Evolutionary conservation across 2,329 filamentous ascomycete species (phyloP).

Genomic region (Aspergillus nomiae): DNA sequence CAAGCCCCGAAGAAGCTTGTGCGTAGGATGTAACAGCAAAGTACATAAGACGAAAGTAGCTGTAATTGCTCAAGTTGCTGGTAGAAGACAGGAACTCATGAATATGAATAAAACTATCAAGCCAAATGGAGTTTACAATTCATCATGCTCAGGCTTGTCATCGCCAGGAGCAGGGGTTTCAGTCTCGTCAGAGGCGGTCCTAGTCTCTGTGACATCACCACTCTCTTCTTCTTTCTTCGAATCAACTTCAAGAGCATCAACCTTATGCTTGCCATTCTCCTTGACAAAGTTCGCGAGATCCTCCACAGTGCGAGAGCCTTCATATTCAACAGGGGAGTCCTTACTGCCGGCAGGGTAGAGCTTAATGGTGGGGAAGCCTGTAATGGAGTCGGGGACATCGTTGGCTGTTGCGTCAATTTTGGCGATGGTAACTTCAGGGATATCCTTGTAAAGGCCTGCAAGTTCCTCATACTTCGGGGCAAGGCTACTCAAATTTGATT

Average conservation of each 20-base stretch:
- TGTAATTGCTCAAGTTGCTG: not conserved
- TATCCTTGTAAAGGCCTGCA: constrained; percentile 56
- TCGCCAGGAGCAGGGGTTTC: constrained; percentile 26
- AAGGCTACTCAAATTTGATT: constrained; percentile 43
- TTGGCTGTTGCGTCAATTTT: constrained; percentile 97
- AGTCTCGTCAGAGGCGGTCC: constrained; percentile 19
- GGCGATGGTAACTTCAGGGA: constrained; percentile 64
- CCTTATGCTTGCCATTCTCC: constrained; percentile 90
- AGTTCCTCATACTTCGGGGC: constrained; percentile 70
- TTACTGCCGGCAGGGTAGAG: constrained; percentile 91
- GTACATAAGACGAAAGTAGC: not conserved
- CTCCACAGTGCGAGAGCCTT: constrained; percentile 82
- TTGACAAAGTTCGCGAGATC: constrained; percentile 90
- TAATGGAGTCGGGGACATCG: constrained; percentile 94
- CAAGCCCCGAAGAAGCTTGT: not conserved
- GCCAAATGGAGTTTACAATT: constrained; percentile 34
- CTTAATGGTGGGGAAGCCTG: constrained; percentile 99
- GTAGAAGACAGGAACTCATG: constrained; percentile 9
- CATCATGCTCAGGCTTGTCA: constrained; percentile 39
- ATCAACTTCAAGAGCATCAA: constrained; percentile 64
- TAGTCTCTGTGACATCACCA: constrained; percentile 31
- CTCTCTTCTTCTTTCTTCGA: constrained; percentile 56
- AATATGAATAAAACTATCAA: constrained; percentile 3
- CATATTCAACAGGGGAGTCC: constrained; percentile 81
- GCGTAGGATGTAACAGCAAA: not conserved